phyloP scores from a whole-genome alignment of 768 basidiomycete species.

The Tulasnella sp. region DNA sequence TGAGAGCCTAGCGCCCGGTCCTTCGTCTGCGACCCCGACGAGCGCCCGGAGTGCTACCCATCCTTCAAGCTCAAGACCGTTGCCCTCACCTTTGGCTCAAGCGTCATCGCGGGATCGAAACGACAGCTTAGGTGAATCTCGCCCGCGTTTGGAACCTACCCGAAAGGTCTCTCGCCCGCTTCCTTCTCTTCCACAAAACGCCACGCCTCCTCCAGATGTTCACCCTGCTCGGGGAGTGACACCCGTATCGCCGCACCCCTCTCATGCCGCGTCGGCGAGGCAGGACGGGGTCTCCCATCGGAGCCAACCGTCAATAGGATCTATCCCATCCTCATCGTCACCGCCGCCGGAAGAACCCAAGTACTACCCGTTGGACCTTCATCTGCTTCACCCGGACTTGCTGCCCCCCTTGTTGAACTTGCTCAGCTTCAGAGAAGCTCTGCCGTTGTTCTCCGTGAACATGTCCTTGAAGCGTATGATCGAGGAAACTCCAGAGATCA shows the following conservation, averaged over 20 bases:
- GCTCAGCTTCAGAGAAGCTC: constrained; percentile 71
- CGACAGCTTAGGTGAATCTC: neutral
- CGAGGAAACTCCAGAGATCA: constrained; percentile 47
- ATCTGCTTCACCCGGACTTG: constrained; percentile 52
- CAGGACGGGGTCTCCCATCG: neutral
- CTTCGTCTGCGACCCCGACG: neutral
- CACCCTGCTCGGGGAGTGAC: neutral
- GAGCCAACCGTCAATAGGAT: neutral
- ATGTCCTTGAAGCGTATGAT: constrained; percentile 50
- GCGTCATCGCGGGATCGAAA: neutral
- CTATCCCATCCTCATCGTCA: neutral
- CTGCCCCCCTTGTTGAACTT: constrained; percentile 54
- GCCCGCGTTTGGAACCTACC: neutral
- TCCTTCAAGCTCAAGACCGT: neutral
- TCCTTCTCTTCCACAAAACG: neutral
- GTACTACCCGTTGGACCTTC: constrained; percentile 47
- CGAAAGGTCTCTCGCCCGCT: neutral
- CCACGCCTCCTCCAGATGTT: neutral
- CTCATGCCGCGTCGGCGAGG: neutral
- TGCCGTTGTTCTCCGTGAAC: constrained; percentile 53
- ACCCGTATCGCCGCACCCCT: neutral
- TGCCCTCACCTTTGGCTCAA: neutral
- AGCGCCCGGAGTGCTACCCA: neutral
- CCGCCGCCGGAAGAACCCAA: neutral
- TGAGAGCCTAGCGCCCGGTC: neutral